Evolutionary conservation across 1,139 yeast species (phyloP), one percentile per base, ranked within the genome.

Genomic region (Yamadazyma dushanensis): DNA sequence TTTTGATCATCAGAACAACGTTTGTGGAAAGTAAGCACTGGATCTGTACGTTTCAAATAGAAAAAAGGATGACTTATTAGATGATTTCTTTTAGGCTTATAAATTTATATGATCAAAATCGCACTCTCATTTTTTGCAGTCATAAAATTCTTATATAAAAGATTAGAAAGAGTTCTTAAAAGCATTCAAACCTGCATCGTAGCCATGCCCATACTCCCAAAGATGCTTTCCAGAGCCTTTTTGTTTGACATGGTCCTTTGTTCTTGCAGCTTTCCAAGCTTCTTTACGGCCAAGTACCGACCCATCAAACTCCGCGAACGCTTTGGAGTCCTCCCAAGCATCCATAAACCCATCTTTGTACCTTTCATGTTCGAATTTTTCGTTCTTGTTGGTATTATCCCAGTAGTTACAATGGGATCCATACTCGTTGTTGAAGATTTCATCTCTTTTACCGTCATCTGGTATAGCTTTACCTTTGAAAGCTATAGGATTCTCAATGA

Each of bases 131-230:
- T 15, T 25, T 25, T 25, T 25, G 27, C 27, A 25, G 18, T 25
- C 27, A 25, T 25, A 25, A 15, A 4, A 17, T 7, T 5, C 14
- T 5, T 25, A 25, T 11, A 15, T 15, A 25, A 15, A 14, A 9
- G 7, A n/a, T 7, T 20, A 20, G 16, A 29, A 29, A 11, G 31
- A 18, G 17, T 4, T 14, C 29, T 44, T 44, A 38, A 66, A 71
- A 23, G 55, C 58, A 40, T 62, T 48, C 43, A 76, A 46, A 0
- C 88, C 96, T 34, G 75, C 70, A 38, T 76, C 77, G 54, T 77
- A 89, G 0, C 96, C 97, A 46, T 84, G 92, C 23, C 81, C 86
- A 83, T 87, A 90, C 57, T 85, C 96, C 96, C 97, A 90, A 37
- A 78, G 43, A 53, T 65, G 72, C 37, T 67, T 64, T 49, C 82